Percentiles rank a stretch among this genome's conserved stretches.
Evolutionary conservation across 768 basidiomycete species (phyloP).

Genomic region (Mrakia gelida): DNA sequence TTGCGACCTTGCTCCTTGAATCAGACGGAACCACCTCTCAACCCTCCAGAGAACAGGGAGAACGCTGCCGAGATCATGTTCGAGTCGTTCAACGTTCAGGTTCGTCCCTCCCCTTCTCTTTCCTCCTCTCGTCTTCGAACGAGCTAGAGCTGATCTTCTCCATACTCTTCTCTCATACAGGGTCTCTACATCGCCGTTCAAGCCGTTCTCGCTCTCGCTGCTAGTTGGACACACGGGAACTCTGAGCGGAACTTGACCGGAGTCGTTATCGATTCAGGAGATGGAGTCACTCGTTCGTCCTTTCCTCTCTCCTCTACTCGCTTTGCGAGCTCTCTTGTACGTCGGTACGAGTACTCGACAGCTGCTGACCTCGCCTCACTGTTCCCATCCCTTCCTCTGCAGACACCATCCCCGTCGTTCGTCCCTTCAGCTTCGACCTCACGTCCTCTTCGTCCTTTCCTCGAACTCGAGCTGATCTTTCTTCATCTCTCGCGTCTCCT

Average conservation of each 20-base stretch:
- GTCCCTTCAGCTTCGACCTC: background rate
- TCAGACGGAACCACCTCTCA: constrained; percentile 98
- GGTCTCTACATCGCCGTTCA: constrained; percentile 86
- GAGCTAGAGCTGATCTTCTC: background rate
- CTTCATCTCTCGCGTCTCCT: background rate
- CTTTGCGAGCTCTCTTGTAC: background rate
- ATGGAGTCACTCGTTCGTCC: constrained; percentile 81
- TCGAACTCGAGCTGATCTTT: background rate
- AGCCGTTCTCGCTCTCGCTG: constrained; percentile 94
- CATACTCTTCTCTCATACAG: background rate
- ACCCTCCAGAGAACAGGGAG: constrained; percentile 96
- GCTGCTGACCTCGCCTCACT: background rate
- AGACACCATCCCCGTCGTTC: constrained; percentile 67
- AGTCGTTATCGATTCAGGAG: constrained; percentile 97
- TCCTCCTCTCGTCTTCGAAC: too few species aligned
- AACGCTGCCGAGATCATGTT: constrained; percentile 99
- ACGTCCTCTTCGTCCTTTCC: background rate
- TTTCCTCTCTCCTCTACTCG: background rate
- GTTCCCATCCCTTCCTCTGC: background rate
- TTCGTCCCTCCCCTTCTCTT: background rate
- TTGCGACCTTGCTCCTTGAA: background rate
- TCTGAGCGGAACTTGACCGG: constrained; percentile 89
- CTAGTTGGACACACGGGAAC: constrained; percentile 89
- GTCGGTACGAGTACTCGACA: background rate
- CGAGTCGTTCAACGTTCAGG: constrained; percentile 91